Evolutionary conservation across 805 yeast genomes (phyloP).

Genomic region (Teunomyces panamensis): DNA sequence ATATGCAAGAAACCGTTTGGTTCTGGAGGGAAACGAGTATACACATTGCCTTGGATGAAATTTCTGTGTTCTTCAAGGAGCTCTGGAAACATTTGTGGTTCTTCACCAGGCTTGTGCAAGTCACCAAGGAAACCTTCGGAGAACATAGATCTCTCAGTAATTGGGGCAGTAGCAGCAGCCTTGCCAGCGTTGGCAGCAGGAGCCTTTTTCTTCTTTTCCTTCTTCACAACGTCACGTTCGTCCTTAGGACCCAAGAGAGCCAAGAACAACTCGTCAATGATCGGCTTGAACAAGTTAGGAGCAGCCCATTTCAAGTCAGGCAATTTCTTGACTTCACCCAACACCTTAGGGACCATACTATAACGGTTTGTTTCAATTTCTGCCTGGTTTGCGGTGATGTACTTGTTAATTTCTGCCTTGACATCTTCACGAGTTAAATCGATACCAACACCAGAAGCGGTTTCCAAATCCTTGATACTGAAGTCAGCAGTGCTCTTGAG

Average conservation of each 20-base stretch:
- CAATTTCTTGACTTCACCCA: slow-evolving; percentile 73
- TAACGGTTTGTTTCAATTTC: slow-evolving; percentile 74
- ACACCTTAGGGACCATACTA: slow-evolving; percentile 68
- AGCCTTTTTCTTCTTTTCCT: slow-evolving; percentile 61
- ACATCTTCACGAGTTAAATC: slow-evolving; percentile 67
- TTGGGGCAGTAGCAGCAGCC: slow-evolving; percentile 19
- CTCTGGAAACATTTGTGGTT: slow-evolving; percentile 87
- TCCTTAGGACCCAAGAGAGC: slow-evolving; percentile 89
- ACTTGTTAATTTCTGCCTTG: slow-evolving; percentile 51
- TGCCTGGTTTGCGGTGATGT: slow-evolving; percentile 55
- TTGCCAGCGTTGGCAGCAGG: slow-evolving; percentile 14
- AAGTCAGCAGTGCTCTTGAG: slow-evolving; percentile 48
- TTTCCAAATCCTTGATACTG: slow-evolving; percentile 50
- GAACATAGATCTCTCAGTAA: slow-evolving; percentile 69
- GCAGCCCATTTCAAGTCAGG: slow-evolving; percentile 89
- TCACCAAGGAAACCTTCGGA: slow-evolving; percentile 94
- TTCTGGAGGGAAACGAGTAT: slow-evolving; percentile 97
- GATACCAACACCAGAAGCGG: slow-evolving; percentile 76
- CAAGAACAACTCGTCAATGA: slow-evolving; percentile 74
- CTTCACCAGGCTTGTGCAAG: slow-evolving; percentile 91
- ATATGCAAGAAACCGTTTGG: slow-evolving; percentile 97
- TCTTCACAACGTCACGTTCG: slow-evolving; percentile 82
- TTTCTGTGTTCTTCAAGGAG: slow-evolving; percentile 76
- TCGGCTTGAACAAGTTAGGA: slow-evolving; percentile 82
- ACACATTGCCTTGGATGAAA: slow-evolving; percentile 77